Evolutionary conservation across 345 rosid genomes (phyloP), one percentile per base, ranked within the genome.

Genomic region (Melastoma malabathricum): DNA sequence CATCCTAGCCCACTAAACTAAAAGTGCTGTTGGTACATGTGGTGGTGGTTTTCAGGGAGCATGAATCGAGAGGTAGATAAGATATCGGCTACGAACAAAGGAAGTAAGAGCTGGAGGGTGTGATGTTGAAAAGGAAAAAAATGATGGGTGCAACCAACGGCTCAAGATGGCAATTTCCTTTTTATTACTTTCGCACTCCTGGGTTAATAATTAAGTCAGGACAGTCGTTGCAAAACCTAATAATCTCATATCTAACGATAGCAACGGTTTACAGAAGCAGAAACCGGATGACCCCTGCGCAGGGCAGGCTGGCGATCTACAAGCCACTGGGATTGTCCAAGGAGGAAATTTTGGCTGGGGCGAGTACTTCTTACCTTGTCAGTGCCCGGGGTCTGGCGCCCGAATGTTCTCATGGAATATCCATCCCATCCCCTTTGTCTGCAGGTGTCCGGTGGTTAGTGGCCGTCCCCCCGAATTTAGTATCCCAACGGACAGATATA

Each of bases 261-360:
- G 25, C 25, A 22, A 22, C 25, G 25, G 4, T 22, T 66, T 31
- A 56, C 78, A 89, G 98, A 84, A 84, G 70, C 95, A 70, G 48
- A 81, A 81, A 69, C 66, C 64, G 54, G 73, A 70, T 64, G 52
- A 57, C 39, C 56, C 76, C n/a, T n/a, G n/a, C n/a, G n/a, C n/a
- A n/a, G n/a, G n/a, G n/a, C n/a, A n/a, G 13, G 66, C 43, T 34
- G 49, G 18, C 41, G 76, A 68, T 19, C 81, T 25, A 48, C 44
- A 43, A 29, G 51, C 63, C 3, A 58, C 71, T 81, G 29, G 60
- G 59, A 34, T 82, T 90, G 54, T 86, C 98, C 14, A 69, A 70
- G 39, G 95, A 70, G 39, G 95, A 84, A 43, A 18, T 82, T 51
- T 69, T 87, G 44, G 74, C 86, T 44, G 83, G 79, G 81, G 82